These are phyloP conservation scores for Acer saccharum DNA, from an alignment of 345 rosid genomes.

Conservation along the genomic window DNA sequence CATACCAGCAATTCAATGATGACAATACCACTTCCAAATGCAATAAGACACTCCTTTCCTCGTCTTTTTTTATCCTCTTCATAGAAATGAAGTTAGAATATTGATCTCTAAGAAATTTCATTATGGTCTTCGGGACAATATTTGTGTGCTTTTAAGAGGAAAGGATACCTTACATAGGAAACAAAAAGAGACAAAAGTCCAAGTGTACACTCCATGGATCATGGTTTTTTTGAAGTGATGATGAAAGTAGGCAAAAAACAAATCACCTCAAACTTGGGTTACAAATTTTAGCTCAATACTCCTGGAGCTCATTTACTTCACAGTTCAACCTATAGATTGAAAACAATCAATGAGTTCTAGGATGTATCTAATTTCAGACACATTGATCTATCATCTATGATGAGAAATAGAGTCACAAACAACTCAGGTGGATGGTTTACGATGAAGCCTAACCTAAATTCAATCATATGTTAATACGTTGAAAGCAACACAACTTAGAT, in stretches of 20 bases:
- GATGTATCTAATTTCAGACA: neutral
- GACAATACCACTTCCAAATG: neutral
- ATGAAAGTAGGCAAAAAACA: neutral
- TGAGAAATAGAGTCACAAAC: neutral
- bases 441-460: neutral
- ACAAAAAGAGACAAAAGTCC: neutral
- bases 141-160: neutral
- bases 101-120: constrained; percentile 5
- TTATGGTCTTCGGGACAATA: neutral
- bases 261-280: neutral
- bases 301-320: neutral
- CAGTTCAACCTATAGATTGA: neutral
- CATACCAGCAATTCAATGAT: neutral
- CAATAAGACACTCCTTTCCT: neutral
- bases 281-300: neutral
- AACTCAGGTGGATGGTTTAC: neutral
- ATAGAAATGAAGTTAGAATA: neutral
- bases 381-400: neutral
- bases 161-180: neutral
- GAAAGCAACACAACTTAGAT: neutral
- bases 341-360: neutral
- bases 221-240: neutral
- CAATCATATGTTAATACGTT: neutral
- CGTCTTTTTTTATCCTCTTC: neutral
- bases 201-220: neutral